phyloP scores from a whole-genome alignment of 225 moss, liverwort and hornwort species.

The Pseudisothecium myosuroides region DNA sequence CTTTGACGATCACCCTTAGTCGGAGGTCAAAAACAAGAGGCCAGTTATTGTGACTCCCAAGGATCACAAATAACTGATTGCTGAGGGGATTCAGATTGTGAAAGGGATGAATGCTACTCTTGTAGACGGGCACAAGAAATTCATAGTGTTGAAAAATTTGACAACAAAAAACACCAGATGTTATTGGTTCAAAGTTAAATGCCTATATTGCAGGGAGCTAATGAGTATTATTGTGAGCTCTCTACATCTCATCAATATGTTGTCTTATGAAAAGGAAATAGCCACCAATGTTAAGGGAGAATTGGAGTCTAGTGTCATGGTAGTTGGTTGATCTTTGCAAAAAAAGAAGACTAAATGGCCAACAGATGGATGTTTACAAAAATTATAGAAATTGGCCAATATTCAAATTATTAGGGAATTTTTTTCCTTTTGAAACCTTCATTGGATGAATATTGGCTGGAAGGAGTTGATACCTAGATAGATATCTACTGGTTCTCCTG shows the following conservation, averaged over 20 bases:
- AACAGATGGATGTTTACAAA: not conserved
- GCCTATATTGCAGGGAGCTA: too few species aligned
- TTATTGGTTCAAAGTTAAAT: too few species aligned
- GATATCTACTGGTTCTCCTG: accelerated
- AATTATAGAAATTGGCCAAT: not conserved
- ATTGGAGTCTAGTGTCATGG: accelerated
- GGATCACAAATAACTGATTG: too few species aligned
- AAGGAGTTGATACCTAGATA: not conserved
- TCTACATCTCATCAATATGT: not conserved
- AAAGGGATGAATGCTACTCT: too few species aligned
- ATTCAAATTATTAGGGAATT: not conserved
- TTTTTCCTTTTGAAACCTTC: not conserved
- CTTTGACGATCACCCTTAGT: too few species aligned
- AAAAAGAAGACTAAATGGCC: not conserved
- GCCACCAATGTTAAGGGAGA: accelerated
- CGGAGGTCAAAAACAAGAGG: too few species aligned
- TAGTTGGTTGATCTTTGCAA: not conserved
- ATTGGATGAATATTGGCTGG: accelerated
- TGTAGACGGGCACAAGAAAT: too few species aligned
- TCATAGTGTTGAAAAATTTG: too few species aligned
- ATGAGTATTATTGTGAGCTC: not conserved
- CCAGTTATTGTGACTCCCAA: too few species aligned
- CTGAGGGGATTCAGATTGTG: too few species aligned
- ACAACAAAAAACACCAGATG: too few species aligned
- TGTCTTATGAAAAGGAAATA: accelerated